Conservation (phyloP, 495 filamentous ascomycete genomes). For the Daldinia loculata region DNA sequence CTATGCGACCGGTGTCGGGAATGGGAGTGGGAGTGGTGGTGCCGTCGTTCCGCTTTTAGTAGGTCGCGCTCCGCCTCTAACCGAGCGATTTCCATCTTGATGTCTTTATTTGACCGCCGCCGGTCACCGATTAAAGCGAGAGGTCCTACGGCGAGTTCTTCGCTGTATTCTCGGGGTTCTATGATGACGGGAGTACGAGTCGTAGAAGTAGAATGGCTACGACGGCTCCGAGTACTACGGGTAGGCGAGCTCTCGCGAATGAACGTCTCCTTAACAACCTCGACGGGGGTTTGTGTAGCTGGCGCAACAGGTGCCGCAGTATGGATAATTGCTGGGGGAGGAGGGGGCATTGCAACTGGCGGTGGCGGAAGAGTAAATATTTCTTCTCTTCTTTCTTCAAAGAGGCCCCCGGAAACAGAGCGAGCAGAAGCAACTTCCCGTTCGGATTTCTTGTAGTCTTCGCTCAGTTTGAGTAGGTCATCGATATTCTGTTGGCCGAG, state of each 20-base stretch:
- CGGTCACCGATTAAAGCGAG: constrained; percentile 63
- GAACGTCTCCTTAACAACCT: constrained; percentile 52
- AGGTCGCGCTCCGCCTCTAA: constrained; percentile 59
- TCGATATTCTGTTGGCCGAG: constrained; percentile 91
- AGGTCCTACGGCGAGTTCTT: constrained; percentile 58
- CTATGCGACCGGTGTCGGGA: constrained; percentile 40
- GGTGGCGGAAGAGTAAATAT: constrained; percentile 45
- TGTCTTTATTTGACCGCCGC: constrained; percentile 58
- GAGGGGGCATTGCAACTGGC: constrained; percentile 32
- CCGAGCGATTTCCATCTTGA: constrained; percentile 64
- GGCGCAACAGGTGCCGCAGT: constrained; percentile 52
- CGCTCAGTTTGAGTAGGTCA: constrained; percentile 81
- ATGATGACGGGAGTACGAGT: constrained; percentile 43
- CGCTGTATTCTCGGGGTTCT: constrained; percentile 56
- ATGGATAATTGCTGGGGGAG: constrained; percentile 48
- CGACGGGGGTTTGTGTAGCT: constrained; percentile 46
- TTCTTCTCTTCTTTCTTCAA: constrained; percentile 52
- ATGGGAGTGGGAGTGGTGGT: constrained; percentile 35
- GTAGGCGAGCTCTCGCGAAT: constrained; percentile 53
- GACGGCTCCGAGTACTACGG: constrained; percentile 44
- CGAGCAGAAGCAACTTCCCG: constrained; percentile 51
- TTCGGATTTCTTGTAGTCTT: constrained; percentile 68
- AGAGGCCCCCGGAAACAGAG: constrained; percentile 47
- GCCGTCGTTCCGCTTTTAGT: constrained; percentile 40
- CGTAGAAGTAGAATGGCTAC: constrained; percentile 41